Conservation (phyloP, 768 basidiomycete species). For the Termitomyces sp. region DNA sequence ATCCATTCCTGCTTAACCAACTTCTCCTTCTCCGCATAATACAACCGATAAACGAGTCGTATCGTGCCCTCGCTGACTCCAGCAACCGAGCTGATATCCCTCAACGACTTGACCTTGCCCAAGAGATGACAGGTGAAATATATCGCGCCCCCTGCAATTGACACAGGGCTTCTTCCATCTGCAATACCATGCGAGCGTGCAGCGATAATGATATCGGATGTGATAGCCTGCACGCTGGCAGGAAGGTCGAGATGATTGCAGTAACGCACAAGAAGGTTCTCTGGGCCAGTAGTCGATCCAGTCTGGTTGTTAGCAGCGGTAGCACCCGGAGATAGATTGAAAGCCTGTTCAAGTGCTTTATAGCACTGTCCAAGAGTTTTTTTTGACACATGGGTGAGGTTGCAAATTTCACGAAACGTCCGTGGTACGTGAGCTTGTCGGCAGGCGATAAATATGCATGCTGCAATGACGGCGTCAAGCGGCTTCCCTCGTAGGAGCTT, state of each 20-base stretch:
- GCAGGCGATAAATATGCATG: constrained; percentile 97
- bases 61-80: constrained; percentile 96
- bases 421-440: constrained; percentile 93
- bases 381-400: constrained; percentile 90
- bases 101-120: constrained; percentile 66
- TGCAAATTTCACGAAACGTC: constrained; percentile 94
- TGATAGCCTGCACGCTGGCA: constrained; percentile 76
- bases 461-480: constrained; percentile 89
- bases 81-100: constrained; percentile 86
- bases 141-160: constrained; percentile 97
- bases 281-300: constrained; percentile 61
- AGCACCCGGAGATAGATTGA: constrained; percentile 83
- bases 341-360: constrained; percentile 82
- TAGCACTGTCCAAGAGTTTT: constrained; percentile 93
- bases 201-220: constrained; percentile 74
- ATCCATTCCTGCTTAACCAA: constrained; percentile 85
- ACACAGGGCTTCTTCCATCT: constrained; percentile 91
- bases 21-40: constrained; percentile 69
- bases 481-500: constrained; percentile 89
- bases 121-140: constrained; percentile 87
- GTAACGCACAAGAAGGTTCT: constrained; percentile 87
- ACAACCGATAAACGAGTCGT: constrained; percentile 80
- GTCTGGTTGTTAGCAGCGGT: constrained; percentile 41
- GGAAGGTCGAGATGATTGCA: constrained; percentile 90
- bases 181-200: constrained; percentile 84